Evolutionary conservation across 176 grass and related monocot species (phyloP).

Genomic region (Lolium rigidum): DNA sequence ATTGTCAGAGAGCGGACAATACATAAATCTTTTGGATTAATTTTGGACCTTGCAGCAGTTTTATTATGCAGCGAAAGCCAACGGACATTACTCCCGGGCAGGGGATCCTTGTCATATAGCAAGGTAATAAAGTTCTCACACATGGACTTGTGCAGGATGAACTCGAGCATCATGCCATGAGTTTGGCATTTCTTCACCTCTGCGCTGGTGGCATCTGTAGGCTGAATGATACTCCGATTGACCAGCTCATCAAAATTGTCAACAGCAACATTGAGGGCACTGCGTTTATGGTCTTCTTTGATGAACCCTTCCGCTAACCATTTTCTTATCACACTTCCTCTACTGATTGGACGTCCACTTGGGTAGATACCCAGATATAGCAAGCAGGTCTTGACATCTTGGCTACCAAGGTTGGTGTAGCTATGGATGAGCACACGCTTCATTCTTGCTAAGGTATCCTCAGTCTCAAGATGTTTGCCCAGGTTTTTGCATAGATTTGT

Average conservation of each 20-base stretch:
- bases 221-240: background rate
- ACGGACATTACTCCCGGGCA: background rate
- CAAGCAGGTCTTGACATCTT: background rate
- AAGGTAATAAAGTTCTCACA: conserved; percentile 21
- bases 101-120: background rate
- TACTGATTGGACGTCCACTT: background rate
- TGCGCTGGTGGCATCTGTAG: background rate
- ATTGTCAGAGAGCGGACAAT: background rate
- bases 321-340: background rate
- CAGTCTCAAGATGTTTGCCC: background rate
- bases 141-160: conserved; percentile 1
- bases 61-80: background rate
- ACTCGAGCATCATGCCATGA: conserved; percentile 34
- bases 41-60: background rate
- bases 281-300: background rate
- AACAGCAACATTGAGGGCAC: too few species aligned
- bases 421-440: background rate
- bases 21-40: background rate
- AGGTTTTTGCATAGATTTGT: background rate
- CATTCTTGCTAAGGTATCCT: background rate
- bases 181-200: conserved; percentile 15
- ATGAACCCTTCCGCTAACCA: conserved; percentile 26
- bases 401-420: background rate
- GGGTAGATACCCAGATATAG: background rate
- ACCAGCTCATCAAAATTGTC: background rate